These are phyloP conservation scores for Scheffersomyces illinoinensis DNA, from an alignment of 1,139 yeast species.

Conservation along the genomic window DNA sequence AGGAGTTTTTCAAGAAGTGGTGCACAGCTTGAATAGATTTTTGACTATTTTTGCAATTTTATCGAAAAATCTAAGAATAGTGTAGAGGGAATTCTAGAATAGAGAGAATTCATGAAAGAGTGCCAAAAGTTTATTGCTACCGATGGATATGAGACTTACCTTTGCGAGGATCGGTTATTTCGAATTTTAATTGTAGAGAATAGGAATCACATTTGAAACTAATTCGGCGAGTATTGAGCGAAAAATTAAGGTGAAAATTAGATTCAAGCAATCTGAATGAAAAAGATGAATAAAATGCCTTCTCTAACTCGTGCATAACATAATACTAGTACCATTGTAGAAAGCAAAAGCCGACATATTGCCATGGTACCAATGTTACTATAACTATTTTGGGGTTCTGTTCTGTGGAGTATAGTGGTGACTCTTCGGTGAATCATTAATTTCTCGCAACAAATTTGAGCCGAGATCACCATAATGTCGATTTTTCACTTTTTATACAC, in stretches of 20 bases:
- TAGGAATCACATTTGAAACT: background rate
- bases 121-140: background rate
- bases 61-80: background rate
- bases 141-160: background rate
- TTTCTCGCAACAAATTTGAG: background rate
- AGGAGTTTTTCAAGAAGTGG: background rate
- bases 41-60: background rate
- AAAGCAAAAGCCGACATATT: background rate
- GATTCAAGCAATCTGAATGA: background rate
- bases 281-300: background rate
- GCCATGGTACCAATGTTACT: background rate
- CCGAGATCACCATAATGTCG: background rate
- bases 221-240: background rate
- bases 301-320: background rate
- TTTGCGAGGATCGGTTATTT: background rate
- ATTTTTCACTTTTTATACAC: background rate
- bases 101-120: background rate
- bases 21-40: background rate
- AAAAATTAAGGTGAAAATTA: background rate
- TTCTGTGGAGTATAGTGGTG: background rate
- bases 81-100: background rate
- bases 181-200: background rate
- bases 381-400: background rate
- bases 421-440: background rate
- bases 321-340: background rate